Conservation (phyloP, 768 basidiomycete species). For the Bullera alba region DNA sequence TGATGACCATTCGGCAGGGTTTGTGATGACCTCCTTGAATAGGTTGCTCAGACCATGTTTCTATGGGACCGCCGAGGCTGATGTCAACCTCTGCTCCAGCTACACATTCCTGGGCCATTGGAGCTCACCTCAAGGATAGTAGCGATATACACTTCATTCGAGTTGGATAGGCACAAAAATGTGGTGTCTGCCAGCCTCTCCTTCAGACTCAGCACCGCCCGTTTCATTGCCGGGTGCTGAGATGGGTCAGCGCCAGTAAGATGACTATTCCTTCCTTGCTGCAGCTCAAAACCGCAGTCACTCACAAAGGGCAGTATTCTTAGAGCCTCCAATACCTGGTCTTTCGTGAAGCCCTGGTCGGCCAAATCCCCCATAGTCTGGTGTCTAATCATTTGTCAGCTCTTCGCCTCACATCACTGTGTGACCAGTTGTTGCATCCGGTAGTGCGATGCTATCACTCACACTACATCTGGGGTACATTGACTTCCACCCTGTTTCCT, state of each 20-base stretch:
- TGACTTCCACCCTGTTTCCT: slow-evolving; percentile 56
- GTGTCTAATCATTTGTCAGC: slow-evolving; percentile 39
- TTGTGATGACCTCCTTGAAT: slow-evolving; percentile 83
- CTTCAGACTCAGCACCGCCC: slow-evolving; percentile 75
- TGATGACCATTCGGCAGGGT: slow-evolving; percentile 75
- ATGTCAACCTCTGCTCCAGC: background rate
- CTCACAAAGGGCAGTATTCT: slow-evolving; percentile 79
- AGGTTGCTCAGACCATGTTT: slow-evolving; percentile 64
- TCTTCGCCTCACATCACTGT: background rate
- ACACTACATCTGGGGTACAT: slow-evolving; percentile 92
- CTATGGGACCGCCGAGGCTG: slow-evolving; percentile 50
- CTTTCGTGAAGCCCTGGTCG: slow-evolving; percentile 59
- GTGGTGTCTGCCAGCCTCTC: slow-evolving; percentile 60
- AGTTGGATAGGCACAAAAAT: slow-evolving; percentile 87
- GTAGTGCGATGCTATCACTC: slow-evolving; percentile 33
- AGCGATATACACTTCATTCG: slow-evolving; percentile 83
- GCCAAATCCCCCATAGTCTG: slow-evolving; percentile 60
- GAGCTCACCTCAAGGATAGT: slow-evolving; percentile 70
- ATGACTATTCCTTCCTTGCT: background rate
- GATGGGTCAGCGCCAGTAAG: background rate
- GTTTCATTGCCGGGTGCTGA: slow-evolving; percentile 94
- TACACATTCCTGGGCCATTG: no score
- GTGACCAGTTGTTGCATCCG: background rate
- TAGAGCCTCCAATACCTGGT: slow-evolving; percentile 72
- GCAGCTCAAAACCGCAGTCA: slow-evolving; percentile 2